Evolutionary conservation across 352 stramenopile species (phyloP).

Genomic region (Peronospora destructor): DNA sequence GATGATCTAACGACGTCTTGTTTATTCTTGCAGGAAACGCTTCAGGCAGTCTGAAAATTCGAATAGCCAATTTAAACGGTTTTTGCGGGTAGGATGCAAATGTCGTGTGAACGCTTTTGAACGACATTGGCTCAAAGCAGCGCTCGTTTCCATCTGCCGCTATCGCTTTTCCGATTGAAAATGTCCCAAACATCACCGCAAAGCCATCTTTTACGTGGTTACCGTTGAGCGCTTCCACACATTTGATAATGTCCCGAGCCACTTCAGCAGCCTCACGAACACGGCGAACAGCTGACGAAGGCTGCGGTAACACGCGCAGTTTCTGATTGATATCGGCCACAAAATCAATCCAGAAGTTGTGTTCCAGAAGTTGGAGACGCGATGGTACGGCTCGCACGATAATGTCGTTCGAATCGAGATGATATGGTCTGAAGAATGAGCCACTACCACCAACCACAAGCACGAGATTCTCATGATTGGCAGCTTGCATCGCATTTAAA

Average conservation of each 20-base stretch:
- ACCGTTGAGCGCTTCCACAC: conserved; percentile 55
- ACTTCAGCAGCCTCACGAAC: conserved; percentile 25
- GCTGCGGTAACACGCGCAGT: conserved; percentile 57
- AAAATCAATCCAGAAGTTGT: conserved; percentile 84
- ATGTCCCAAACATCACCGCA: conserved; percentile 48
- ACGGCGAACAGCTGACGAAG: conserved; percentile 35
- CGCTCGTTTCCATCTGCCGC: conserved; percentile 36
- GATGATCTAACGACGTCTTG: conserved; percentile 3
- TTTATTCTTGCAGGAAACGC: conserved; percentile 2
- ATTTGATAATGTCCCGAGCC: conserved; percentile 36
- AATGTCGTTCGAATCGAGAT: conserved; percentile 82
- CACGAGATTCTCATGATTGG: conserved; percentile 28
- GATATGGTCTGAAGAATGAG: conserved; percentile 74
- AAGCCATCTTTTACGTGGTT: conserved; percentile 53
- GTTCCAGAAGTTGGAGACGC: conserved; percentile 56
- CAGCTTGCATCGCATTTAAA: conserved; percentile 23
- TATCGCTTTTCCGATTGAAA: conserved; percentile 28
- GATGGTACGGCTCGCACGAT: conserved; percentile 66
- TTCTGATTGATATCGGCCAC: conserved; percentile 63
- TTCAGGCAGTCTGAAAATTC: conserved; percentile 22
- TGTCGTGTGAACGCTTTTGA: conserved; percentile 24
- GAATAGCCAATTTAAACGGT: conserved; percentile 65
- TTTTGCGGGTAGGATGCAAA: conserved; percentile 35
- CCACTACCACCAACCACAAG: conserved; percentile 66
- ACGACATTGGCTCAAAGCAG: conserved; percentile 34